These are phyloP conservation scores for Beauveria bassiana DNA, from an alignment of 2,329 filamentous ascomycete genomes.

Conservation along the genomic window DNA sequence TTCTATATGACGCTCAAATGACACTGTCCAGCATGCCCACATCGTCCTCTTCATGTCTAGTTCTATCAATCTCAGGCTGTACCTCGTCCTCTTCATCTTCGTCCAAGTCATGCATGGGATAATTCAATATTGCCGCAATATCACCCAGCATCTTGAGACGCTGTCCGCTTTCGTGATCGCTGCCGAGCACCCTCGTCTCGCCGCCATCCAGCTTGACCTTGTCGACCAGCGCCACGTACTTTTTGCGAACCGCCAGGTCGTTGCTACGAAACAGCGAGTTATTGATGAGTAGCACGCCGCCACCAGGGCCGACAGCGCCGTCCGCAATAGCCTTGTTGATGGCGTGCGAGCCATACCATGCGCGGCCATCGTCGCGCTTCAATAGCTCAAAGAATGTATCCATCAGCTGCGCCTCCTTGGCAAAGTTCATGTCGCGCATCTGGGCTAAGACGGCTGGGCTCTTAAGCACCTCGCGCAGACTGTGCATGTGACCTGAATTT, in stretches of 20 bases:
- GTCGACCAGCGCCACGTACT: slow-evolving; percentile 81
- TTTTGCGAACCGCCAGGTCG: slow-evolving; percentile 65
- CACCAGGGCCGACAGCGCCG: slow-evolving; percentile 80
- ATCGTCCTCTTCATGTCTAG: slow-evolving; percentile 21
- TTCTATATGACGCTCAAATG: slow-evolving; percentile 19
- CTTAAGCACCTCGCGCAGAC: slow-evolving; percentile 78
- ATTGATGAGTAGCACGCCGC: slow-evolving; percentile 77
- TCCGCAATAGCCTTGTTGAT: slow-evolving; percentile 77
- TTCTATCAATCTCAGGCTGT: slow-evolving; percentile 10
- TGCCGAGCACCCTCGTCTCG: slow-evolving; percentile 82
- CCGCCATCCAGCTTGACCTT: slow-evolving; percentile 81
- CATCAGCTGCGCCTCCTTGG: slow-evolving; percentile 74
- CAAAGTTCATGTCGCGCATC: slow-evolving; percentile 81
- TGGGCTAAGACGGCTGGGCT: slow-evolving; percentile 69
- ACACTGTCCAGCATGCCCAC: slow-evolving; percentile 26
- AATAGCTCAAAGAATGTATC: slow-evolving; percentile 74
- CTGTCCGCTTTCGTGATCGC: slow-evolving; percentile 88
- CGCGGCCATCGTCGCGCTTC: slow-evolving; percentile 75
- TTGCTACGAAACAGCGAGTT: slow-evolving; percentile 82
- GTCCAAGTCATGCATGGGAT: slow-evolving; percentile 74
- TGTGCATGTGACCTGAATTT: slow-evolving; percentile 78
- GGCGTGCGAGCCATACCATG: slow-evolving; percentile 82
- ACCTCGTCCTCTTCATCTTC: slow-evolving; percentile 49
- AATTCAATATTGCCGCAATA: slow-evolving; percentile 85
- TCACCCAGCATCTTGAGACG: slow-evolving; percentile 76